phyloP scores from a whole-genome alignment of 179 eudicot genomes.

The Beta lomatogona region DNA sequence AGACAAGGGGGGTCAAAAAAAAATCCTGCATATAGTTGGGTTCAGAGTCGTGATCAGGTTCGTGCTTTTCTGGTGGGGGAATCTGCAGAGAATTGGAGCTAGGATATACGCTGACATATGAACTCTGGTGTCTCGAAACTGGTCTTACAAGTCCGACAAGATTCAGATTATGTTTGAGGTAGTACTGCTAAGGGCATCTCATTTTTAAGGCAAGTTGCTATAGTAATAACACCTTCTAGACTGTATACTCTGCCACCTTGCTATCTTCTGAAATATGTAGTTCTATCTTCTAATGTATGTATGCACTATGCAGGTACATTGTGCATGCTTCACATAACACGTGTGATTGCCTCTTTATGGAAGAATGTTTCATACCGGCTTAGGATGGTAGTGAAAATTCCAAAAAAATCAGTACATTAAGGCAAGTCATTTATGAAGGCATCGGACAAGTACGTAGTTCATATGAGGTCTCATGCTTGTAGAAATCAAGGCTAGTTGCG shows the following conservation, averaged over 20 bases:
- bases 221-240: no score
- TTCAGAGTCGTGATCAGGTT: conserved; percentile 36
- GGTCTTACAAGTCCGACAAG: no score
- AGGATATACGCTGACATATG: no score
- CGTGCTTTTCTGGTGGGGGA: conserved; percentile 43
- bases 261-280: not conserved
- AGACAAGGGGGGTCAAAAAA: conserved; percentile 47
- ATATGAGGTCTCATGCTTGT: no score
- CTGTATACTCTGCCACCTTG: no score
- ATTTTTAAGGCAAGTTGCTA: no score
- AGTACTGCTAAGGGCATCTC: no score
- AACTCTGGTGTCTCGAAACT: no score
- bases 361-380: not conserved
- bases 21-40: conserved; percentile 67
- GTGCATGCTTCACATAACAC: not conserved
- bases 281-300: not conserved
- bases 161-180: no score
- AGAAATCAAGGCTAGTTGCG: no score
- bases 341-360: not conserved
- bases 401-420: not conserved
- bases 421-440: not conserved
- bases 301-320: not conserved
- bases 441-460: not conserved
- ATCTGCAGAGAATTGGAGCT: not conserved
- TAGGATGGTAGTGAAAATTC: no score